Conservation (phyloP, 1,284 basidiomycete genomes). For the Ustilago tritici region DNA sequence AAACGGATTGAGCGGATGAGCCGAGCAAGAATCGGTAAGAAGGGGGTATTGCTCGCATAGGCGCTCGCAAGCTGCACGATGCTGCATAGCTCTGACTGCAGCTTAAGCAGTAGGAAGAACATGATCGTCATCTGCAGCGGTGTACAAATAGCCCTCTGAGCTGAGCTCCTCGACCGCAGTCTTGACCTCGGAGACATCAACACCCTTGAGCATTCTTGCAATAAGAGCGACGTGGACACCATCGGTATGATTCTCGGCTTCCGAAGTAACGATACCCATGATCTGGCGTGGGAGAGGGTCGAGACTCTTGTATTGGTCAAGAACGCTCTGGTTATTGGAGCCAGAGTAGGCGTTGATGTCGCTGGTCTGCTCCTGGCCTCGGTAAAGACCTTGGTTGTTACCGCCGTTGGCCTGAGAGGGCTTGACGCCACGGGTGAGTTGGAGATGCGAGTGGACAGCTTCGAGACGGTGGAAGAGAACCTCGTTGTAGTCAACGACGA, state of each 20-base stretch:
- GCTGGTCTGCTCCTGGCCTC: constrained; percentile 21
- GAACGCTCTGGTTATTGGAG: constrained; percentile 32
- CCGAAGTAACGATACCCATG: constrained; percentile 50
- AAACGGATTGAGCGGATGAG: neutral
- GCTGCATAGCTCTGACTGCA: neutral
- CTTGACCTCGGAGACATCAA: constrained; percentile 49
- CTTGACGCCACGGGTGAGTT: constrained; percentile 41
- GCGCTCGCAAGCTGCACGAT: neutral
- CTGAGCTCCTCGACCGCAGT: constrained; percentile 58
- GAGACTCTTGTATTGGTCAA: constrained; percentile 48
- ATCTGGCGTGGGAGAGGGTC: constrained; percentile 47
- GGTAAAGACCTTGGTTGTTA: constrained; percentile 9
- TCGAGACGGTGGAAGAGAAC: constrained; percentile 82
- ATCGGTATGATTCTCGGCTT: constrained; percentile 54
- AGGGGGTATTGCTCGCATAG: neutral
- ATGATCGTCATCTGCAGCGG: constrained; percentile 62
- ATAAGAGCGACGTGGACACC: constrained; percentile 56
- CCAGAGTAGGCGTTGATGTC: constrained; percentile 52
- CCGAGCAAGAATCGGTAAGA: neutral
- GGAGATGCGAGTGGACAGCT: constrained; percentile 71
- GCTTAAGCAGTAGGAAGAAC: constrained; percentile 57
- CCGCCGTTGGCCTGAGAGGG: constrained; percentile 18
- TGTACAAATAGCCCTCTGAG: constrained; percentile 61
- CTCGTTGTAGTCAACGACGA: constrained; percentile 81
- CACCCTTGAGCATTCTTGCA: constrained; percentile 43